A percentile compares a stretch with the other conserved stretches of the same genome.
Conservation (phyloP, 768 basidiomycete species). For the Boletales sp. region DNA sequence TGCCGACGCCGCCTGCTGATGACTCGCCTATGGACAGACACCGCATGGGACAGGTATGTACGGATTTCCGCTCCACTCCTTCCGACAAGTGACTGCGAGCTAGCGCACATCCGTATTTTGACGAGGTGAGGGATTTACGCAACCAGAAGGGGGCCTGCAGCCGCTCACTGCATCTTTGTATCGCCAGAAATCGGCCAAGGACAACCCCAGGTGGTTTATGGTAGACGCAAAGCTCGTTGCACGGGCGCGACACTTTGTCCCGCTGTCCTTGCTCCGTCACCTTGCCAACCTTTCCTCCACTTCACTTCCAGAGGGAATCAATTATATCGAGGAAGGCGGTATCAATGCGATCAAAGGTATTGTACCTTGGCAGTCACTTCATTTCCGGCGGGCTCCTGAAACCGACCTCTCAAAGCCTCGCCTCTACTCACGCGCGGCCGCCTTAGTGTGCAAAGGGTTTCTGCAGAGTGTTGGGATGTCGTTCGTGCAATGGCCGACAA, state of each 20-base stretch:
- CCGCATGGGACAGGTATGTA: constrained; percentile 83
- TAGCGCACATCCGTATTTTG: constrained; percentile 77
- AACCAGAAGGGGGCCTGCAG: neutral
- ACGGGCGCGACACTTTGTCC: constrained; percentile 69
- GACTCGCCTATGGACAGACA: constrained; percentile 46
- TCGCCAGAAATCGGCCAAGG: constrained; percentile 69
- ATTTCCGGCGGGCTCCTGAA: constrained; percentile 3
- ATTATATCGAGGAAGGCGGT: constrained; percentile 64
- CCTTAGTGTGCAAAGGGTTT: constrained; percentile 84
- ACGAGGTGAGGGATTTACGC: constrained; percentile 45
- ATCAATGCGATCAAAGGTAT: constrained; percentile 62
- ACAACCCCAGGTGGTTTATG: constrained; percentile 90
- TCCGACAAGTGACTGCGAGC: constrained; percentile 6
- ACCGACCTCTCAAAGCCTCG: constrained; percentile 51
- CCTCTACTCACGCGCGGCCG: constrained; percentile 75
- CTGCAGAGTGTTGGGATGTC: constrained; percentile 59
- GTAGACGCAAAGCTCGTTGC: constrained; percentile 70
- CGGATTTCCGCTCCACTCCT: neutral
- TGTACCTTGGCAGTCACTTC: constrained; percentile 9
- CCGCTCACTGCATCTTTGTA: neutral
- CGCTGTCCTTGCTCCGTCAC: constrained; percentile 67
- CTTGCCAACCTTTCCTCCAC: constrained; percentile 44
- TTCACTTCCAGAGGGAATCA: constrained; percentile 49
- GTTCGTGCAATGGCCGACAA: constrained; percentile 57
- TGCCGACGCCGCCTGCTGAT: constrained; percentile 6